Evolutionary conservation across 441 rosid genomes (phyloP), one percentile per base, ranked within the genome.

Genomic region (Adansonia grandidieri): DNA sequence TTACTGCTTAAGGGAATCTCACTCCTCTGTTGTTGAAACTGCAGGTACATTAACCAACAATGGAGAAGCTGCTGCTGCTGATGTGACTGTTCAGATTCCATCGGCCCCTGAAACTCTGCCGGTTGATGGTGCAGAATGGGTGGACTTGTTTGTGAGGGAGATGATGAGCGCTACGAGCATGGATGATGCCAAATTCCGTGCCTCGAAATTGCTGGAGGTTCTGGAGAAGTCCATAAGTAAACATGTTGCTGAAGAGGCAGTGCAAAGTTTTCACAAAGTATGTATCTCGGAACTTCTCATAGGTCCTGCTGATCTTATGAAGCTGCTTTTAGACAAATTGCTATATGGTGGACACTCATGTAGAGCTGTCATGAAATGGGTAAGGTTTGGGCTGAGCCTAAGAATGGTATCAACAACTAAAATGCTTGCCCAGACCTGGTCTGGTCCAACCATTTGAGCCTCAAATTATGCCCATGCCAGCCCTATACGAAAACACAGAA

Each of bases 161-260:
- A 85, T 95, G 87, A 73, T 71, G 67, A 88, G 81, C 40, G 91
- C 98, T 78, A 56, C 85, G 20, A 86, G 86, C 67, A n/a, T 87
- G 64, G 97, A 93, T 81, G 94, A 89, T 84, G 97, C 94, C 19
- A 91, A 88, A 84, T 78, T 75, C 28, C 97, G 97, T 75, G 90
- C 94, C 5, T 67, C 88, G 44, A 82, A 91, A 79, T 84, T 89
- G 78, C 86, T 91, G 1, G 88, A 86, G 86, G 79, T 84, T 64
- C 80, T 91, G 32, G 92, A 90, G 86, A 89, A 86, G 80, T 80
- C 85, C 63, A 76, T 91, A 60, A 72, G 83, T 65, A 81, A 81
- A 9, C 80, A 77, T 62, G 84, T 84, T 78, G 80, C 77, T 37
- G 83, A 87, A 13, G 90, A 81, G 68, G 88, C 81, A 10, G 84